Percentiles rank a stretch among this genome's conserved stretches.
These are phyloP conservation scores for Litchi chinensis DNA, from an alignment of 345 rosid genomes.

Conservation along the genomic window DNA sequence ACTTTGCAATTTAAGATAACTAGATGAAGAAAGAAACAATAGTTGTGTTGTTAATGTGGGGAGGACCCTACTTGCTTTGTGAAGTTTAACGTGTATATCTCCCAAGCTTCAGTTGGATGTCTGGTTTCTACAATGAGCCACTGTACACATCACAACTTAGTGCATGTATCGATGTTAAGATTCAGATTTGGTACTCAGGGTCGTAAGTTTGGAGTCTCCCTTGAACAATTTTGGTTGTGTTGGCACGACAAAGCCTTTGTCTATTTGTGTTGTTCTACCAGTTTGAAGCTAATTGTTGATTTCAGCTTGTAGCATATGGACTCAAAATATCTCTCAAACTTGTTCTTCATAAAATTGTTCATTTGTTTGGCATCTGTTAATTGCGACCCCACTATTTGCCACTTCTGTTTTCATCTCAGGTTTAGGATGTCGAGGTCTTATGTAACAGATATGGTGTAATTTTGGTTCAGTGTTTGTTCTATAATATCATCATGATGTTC, in stretches of 20 bases:
- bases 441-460: background rate
- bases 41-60: background rate
- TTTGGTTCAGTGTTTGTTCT: background rate
- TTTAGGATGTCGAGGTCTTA: too few species aligned
- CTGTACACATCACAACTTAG: background rate
- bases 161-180: background rate
- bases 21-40: background rate
- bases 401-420: too few species aligned
- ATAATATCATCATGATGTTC: background rate
- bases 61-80: background rate
- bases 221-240: background rate
- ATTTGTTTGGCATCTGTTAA: background rate
- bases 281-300: background rate
- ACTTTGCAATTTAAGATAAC: too few species aligned
- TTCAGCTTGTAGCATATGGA: background rate
- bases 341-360: background rate
- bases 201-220: background rate
- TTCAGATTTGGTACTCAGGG: background rate
- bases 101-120: background rate
- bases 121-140: too few species aligned
- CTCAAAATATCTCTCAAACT: background rate
- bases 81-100: background rate
- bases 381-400: background rate
- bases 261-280: background rate
- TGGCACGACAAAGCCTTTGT: background rate